A percentile compares a stretch with the other conserved stretches of the same genome.
Conservation (phyloP, 2,329 filamentous ascomycete species). For the Cadophora luteo-olivacea region DNA sequence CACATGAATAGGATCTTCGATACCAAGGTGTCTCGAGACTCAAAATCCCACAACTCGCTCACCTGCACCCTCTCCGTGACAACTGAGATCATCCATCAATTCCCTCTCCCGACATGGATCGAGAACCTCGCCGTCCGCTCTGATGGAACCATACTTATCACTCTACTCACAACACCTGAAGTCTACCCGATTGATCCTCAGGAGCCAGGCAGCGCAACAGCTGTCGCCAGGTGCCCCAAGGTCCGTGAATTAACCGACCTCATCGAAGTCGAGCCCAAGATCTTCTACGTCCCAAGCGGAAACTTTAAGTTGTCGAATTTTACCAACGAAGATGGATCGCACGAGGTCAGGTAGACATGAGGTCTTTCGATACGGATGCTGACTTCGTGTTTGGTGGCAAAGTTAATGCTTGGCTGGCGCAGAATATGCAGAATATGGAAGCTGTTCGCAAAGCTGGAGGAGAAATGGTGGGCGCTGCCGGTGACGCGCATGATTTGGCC, state of each 20-base stretch:
- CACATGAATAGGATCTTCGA: too few species aligned
- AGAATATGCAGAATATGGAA: constrained; percentile 24
- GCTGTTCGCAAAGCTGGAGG: constrained; percentile 17
- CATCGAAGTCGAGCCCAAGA: constrained; percentile 22
- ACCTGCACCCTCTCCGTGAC: constrained; percentile 14
- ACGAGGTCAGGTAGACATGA: constrained; percentile 22
- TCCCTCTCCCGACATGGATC: constrained; percentile 31
- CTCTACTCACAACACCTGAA: constrained; percentile 23
- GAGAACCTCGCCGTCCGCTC: constrained; percentile 32
- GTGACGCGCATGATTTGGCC: constrained; percentile 21
- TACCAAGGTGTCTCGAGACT: too few species aligned
- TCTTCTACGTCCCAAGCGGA: constrained; percentile 24
- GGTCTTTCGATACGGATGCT: neutral
- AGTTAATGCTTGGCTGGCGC: constrained; percentile 33
- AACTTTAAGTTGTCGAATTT: constrained; percentile 18
- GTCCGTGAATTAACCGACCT: constrained; percentile 22
- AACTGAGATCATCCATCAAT: constrained; percentile 25
- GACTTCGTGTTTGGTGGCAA: too few species aligned
- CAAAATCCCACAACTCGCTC: too few species aligned
- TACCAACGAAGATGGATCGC: constrained; percentile 4
- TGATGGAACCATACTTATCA: constrained; percentile 29
- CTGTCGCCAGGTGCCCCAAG: constrained; percentile 23
- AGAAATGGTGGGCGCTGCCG: constrained; percentile 22
- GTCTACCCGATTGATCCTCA: constrained; percentile 26
- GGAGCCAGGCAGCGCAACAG: neutral